phyloP scores from a whole-genome alignment of 1,139 yeast species.

The Taphrina pruni region DNA sequence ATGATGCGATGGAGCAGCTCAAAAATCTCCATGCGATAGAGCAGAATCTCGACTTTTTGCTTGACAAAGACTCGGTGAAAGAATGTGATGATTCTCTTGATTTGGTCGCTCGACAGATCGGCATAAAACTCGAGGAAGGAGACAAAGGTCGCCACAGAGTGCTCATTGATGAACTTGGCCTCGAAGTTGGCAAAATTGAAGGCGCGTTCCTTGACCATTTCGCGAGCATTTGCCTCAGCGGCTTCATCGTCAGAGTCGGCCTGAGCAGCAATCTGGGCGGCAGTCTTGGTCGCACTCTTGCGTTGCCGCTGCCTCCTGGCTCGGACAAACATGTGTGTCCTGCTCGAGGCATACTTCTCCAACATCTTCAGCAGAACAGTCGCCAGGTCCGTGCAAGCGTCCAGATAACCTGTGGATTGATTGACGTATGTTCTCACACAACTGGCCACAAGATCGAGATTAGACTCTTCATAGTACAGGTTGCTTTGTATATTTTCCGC shows the following conservation, averaged over 20 bases:
- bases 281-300: constrained; percentile 9
- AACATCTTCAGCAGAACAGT: constrained; percentile 70
- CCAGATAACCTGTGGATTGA: constrained; percentile 51
- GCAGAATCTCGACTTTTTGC: constrained; percentile 64
- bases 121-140: constrained; percentile 61
- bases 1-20: constrained; percentile 59
- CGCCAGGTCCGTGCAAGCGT: constrained; percentile 68
- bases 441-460: constrained; percentile 63
- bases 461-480: constrained; percentile 68
- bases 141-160: constrained; percentile 60
- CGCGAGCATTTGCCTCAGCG: constrained; percentile 50
- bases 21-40: constrained; percentile 79
- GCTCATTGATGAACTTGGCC: constrained; percentile 48
- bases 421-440: constrained; percentile 72
- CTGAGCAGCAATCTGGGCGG: constrained; percentile 11
- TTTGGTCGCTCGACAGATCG: constrained; percentile 66
- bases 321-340: constrained; percentile 50
- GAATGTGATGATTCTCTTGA: constrained; percentile 70
- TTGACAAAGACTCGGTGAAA: constrained; percentile 75
- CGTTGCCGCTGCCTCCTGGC: constrained; percentile 49
- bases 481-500: constrained; percentile 62
- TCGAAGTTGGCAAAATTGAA: constrained; percentile 59
- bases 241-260: constrained; percentile 55
- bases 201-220: constrained; percentile 58
- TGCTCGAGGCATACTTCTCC: constrained; percentile 69